A percentile compares a stretch with the other conserved stretches of the same genome.
phyloP scores from a whole-genome alignment of 78 protist genomes.

The Thecamonas trahens region DNA sequence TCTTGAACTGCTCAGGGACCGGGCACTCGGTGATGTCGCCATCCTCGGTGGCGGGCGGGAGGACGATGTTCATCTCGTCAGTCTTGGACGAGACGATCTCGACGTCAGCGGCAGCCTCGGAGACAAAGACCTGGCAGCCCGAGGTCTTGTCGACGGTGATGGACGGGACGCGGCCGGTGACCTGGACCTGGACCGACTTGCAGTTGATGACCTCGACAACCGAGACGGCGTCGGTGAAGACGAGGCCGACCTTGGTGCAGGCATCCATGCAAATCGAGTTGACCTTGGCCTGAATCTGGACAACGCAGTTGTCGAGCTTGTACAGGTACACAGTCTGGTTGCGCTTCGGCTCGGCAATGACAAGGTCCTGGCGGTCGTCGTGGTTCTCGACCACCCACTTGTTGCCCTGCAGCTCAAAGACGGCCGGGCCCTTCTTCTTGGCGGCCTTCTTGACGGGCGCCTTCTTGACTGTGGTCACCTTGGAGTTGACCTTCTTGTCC shows the following conservation, averaged over 20 bases:
- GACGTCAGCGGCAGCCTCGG: conserved; percentile 33
- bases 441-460: conserved; percentile 20
- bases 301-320: conserved; percentile 45
- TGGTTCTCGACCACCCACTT: conserved; percentile 78
- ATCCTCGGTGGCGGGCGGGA: conserved; percentile 52
- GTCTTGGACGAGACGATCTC: conserved; percentile 77
- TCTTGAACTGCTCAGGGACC: conserved; percentile 76
- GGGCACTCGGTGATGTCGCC: conserved; percentile 57
- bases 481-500: conserved; percentile 34
- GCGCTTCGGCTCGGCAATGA: conserved; percentile 21
- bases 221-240: conserved; percentile 68
- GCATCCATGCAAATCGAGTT: conserved; percentile 61
- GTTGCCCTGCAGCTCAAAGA: conserved; percentile 55
- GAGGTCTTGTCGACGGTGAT: conserved; percentile 73
- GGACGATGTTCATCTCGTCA: conserved; percentile 73
- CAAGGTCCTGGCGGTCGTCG: conserved; percentile 30
- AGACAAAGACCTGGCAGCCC: conserved; percentile 60
- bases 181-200: conserved; percentile 65
- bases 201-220: conserved; percentile 73
- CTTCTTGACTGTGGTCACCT: conserved; percentile 7
- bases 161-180: conserved; percentile 44
- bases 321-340: conserved; percentile 62
- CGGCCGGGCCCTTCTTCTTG: conserved; percentile 24
- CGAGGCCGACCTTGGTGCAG: conserved; percentile 74
- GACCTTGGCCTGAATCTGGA: conserved; percentile 77